Base-by-base conservation (phyloP, 2,329 filamentous ascomycete genomes). In the Beauveria pseudobassiana region DNA sequence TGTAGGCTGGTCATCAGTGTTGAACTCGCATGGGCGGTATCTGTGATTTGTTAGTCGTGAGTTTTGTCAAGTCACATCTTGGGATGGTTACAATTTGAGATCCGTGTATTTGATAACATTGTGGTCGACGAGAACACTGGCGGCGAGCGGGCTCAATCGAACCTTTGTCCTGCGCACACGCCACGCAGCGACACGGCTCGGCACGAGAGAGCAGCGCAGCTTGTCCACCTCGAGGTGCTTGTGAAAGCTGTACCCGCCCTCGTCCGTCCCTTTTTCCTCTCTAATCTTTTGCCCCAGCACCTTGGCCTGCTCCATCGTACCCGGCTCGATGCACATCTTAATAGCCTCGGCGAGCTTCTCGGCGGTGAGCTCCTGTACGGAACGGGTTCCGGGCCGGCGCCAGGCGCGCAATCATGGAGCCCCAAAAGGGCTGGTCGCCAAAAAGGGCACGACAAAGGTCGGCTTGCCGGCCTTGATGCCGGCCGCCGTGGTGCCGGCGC, bases 401-500 rank as follows among this genome's bases (percentile, higher is more conserved):
- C 87, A 7, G 89, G 63, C 79, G 81, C 0, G 86, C 82, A 45
- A 92, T 84, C 82, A 93, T 92, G 10, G 86, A 80, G 8, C 90
- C 90, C 90, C 90, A 93, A 69, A 93, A 93, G 0, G 87, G 87
- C 71, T 93, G 90, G 67, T 93, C 90, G 1, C 90, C 90, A 69
- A 93, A 96, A 96, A 96, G 0, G 91, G 91, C 0, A 96, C 86
- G 3, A 96, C 82, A 2, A 95, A 83, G 0, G 91, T 96, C 2
- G 91, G 91, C 59, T 87, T 87, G 26, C 91, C 91, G 1, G 87
- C 84, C 20, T 88, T 84, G 64, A 96, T 90, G n/a, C 91, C 91
- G 1, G 91, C 90, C 1, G 91, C 91, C 1, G 91, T 96, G 3
- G 91, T 96, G 20, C 91, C 91, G 9, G 91, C 91, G 62, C 92